These are phyloP conservation scores for Fusarium multiceps DNA, from an alignment of 2,329 filamentous ascomycete species.

Conservation along the genomic window DNA sequence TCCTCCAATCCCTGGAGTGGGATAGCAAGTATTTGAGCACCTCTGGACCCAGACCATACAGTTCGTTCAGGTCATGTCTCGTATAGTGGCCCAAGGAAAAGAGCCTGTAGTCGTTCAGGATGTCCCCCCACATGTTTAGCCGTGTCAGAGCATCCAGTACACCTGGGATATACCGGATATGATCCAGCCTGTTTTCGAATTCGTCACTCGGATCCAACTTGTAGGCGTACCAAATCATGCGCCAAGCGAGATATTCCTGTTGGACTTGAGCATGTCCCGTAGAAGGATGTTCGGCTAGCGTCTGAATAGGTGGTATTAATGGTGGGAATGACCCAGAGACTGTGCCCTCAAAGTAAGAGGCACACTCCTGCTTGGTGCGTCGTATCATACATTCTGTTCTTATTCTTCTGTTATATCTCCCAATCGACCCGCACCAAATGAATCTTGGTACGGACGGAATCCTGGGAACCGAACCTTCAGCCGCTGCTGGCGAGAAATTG, in stretches of 20 bases:
- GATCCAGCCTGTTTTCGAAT: neutral
- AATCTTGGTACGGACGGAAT: neutral
- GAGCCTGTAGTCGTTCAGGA: conserved; percentile 19
- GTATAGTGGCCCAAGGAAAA: neutral
- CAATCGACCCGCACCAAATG: neutral
- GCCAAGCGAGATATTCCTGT: conserved; percentile 31
- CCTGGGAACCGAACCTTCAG: neutral
- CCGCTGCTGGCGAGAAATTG: neutral
- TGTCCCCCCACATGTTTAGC: conserved; percentile 30
- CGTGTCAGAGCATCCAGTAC: neutral
- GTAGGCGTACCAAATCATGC: conserved; percentile 28
- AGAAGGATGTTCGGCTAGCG: neutral
- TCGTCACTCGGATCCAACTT: conserved; percentile 6
- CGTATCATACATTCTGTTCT: neutral
- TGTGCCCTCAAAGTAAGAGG: neutral
- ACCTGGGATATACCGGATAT: neutral
- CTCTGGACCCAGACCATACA: neutral
- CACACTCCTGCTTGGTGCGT: neutral
- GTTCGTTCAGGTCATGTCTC: neutral
- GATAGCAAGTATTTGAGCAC: neutral
- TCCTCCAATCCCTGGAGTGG: neutral
- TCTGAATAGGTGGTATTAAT: neutral
- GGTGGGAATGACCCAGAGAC: neutral
- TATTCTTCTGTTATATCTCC: neutral
- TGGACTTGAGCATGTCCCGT: conserved; percentile 21